Percentiles rank a stretch among this genome's conserved stretches.
Evolutionary conservation across 805 yeast genomes (phyloP).

Genomic region (Isabelozyma pseudorhagii): DNA sequence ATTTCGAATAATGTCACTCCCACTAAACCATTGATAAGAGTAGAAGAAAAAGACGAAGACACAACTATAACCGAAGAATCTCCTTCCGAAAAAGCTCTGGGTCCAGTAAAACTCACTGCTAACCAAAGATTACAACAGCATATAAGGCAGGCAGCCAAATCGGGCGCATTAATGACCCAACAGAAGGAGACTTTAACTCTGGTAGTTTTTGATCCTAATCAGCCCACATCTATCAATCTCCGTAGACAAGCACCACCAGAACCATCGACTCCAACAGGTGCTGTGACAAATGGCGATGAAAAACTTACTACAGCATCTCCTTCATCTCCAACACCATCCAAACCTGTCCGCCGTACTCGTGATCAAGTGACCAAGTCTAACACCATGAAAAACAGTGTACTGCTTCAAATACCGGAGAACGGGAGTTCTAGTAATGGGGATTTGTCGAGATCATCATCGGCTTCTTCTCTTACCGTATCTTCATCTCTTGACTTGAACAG

Average conservation of each 20-base stretch:
- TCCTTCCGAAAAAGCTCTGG: neutral
- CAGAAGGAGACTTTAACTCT: slow-evolving; percentile 31
- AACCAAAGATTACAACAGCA: slow-evolving; percentile 39
- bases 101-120: slow-evolving; percentile 24
- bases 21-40: slow-evolving; percentile 12
- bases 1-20: slow-evolving; percentile 3
- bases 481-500: neutral
- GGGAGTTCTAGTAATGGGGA: slow-evolving; percentile 1
- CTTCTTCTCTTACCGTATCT: slow-evolving; percentile 1
- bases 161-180: slow-evolving; percentile 36
- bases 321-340: slow-evolving; percentile 2
- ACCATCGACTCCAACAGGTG: slow-evolving; percentile 2
- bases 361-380: slow-evolving; percentile 25
- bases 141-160: slow-evolving; percentile 33
- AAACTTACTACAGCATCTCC: slow-evolving; percentile 1
- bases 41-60: slow-evolving; percentile 14
- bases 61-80: neutral
- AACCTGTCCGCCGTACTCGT: slow-evolving; percentile 10
- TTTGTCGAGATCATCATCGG: slow-evolving; percentile 5
- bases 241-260: slow-evolving; percentile 8
- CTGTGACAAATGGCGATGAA: neutral
- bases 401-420: slow-evolving; percentile 8
- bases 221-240: slow-evolving; percentile 21
- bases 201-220: slow-evolving; percentile 39
- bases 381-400: slow-evolving; percentile 28